These are phyloP conservation scores for Termitomyces sp. DNA, from an alignment of 768 basidiomycete species.

Conservation along the genomic window DNA sequence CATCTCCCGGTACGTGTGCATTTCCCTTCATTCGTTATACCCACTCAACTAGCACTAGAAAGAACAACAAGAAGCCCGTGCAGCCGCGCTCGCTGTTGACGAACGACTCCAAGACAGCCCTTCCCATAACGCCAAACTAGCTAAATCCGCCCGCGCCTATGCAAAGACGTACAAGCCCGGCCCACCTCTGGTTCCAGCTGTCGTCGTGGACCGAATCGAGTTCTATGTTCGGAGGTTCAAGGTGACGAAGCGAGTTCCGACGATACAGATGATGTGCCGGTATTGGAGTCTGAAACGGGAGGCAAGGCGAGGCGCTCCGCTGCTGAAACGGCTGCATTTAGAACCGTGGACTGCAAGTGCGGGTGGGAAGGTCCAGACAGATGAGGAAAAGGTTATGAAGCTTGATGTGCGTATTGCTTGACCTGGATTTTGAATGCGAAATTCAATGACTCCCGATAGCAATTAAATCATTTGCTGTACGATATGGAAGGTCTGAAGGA, in stretches of 20 bases:
- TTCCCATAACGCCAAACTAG: constrained; percentile 36
- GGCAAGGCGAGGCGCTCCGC: constrained; percentile 85
- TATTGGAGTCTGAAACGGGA: constrained; percentile 99
- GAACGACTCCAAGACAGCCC: constrained; percentile 37
- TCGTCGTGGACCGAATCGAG: constrained; percentile 76
- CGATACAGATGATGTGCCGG: constrained; percentile 72
- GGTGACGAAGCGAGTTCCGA: constrained; percentile 72
- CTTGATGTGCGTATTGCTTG: constrained; percentile 55
- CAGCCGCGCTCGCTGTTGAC: constrained; percentile 49
- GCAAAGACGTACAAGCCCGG: constrained; percentile 90
- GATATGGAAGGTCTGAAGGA: constrained; percentile 74
- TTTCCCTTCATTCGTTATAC: background rate
- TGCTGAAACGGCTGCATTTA: constrained; percentile 88
- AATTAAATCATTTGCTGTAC: constrained; percentile 58
- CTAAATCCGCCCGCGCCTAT: constrained; percentile 86
- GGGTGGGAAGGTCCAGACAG: constrained; percentile 58
- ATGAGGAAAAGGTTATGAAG: constrained; percentile 78
- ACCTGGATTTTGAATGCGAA: background rate
- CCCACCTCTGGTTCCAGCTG: constrained; percentile 84
- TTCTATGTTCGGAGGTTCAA: constrained; percentile 67
- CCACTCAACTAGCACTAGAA: constrained; percentile 33
- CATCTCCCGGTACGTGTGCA: constrained; percentile 73
- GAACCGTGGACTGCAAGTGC: constrained; percentile 95
- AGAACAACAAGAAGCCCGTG: constrained; percentile 63
- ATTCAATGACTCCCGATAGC: constrained; percentile 22